Conservation (phyloP, 441 rosid genomes). For the Adansonia gregorii region DNA sequence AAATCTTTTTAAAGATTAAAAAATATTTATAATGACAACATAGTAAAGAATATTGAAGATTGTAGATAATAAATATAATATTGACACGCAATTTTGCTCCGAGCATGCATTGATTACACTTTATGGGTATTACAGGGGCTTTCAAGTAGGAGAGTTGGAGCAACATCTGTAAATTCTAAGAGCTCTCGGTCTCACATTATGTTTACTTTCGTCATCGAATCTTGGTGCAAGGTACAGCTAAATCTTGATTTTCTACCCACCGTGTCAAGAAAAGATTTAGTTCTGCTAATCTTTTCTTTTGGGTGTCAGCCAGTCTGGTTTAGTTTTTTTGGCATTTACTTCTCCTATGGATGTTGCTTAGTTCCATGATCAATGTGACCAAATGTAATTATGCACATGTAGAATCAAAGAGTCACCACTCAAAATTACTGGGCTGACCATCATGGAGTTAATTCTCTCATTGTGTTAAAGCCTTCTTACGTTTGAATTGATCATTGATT, state of each 20-base stretch:
- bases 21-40: neutral
- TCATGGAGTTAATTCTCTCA: neutral
- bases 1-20: neutral
- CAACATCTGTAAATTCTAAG: conserved; percentile 87
- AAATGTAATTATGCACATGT: conserved; percentile 3
- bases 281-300: neutral
- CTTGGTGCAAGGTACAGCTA: conserved; percentile 75
- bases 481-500: conserved; percentile 8
- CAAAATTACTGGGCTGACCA: neutral
- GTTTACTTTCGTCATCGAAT: conserved; percentile 63
- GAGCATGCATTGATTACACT: neutral
- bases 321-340: neutral
- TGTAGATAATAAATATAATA: neutral
- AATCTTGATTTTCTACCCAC: neutral
- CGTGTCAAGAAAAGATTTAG: neutral
- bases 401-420: neutral
- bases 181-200: conserved; percentile 91
- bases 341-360: neutral
- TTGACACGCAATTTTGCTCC: conserved; percentile 12
- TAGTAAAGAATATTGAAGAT: neutral
- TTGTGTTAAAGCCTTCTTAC: neutral
- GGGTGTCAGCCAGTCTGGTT: neutral
- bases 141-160: conserved; percentile 90
- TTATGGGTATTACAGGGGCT: conserved; percentile 61
- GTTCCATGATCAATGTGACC: neutral